phyloP scores from a whole-genome alignment of 208 protist species.

The Acanthamoeba lenticulata region DNA sequence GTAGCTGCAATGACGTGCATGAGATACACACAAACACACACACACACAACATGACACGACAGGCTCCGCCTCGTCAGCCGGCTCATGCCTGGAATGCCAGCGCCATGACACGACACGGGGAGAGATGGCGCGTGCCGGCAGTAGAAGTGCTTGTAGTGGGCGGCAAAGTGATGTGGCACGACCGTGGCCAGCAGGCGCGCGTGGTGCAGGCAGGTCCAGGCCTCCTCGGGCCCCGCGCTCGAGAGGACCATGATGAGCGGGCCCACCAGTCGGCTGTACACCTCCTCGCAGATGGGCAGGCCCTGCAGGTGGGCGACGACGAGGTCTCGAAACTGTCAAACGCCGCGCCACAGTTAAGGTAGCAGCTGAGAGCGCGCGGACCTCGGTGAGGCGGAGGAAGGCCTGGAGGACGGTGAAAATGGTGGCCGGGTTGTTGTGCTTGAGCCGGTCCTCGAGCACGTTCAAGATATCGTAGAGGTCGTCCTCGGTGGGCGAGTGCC shows the following conservation, averaged over 20 bases:
- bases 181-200: constrained; percentile 57
- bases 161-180: constrained; percentile 58
- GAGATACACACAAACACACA: too few relatives aligned
- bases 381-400: constrained; percentile 92
- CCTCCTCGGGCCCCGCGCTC: constrained; percentile 23
- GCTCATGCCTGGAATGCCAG: neutral
- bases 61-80: neutral
- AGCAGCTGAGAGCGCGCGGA: constrained; percentile 81
- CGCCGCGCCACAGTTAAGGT: too few relatives aligned
- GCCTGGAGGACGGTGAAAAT: constrained; percentile 89
- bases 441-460: constrained; percentile 92
- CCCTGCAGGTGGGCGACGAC: constrained; percentile 75
- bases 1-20: constrained; percentile 43
- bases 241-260: neutral
- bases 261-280: constrained; percentile 87
- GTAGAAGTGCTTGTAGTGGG: constrained; percentile 76
- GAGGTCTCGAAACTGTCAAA: too few relatives aligned
- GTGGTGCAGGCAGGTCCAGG: constrained; percentile 71
- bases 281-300: constrained; percentile 87
- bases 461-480: constrained; percentile 82
- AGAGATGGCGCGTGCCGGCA: neutral
- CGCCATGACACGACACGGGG: neutral
- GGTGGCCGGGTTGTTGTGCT: constrained; percentile 90
- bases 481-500: neutral
- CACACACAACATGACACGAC: neutral